A percentile compares a stretch with the other conserved stretches of the same genome.
phyloP scores from a whole-genome alignment of 345 rosid species.

The Linum usitatissimum region DNA sequence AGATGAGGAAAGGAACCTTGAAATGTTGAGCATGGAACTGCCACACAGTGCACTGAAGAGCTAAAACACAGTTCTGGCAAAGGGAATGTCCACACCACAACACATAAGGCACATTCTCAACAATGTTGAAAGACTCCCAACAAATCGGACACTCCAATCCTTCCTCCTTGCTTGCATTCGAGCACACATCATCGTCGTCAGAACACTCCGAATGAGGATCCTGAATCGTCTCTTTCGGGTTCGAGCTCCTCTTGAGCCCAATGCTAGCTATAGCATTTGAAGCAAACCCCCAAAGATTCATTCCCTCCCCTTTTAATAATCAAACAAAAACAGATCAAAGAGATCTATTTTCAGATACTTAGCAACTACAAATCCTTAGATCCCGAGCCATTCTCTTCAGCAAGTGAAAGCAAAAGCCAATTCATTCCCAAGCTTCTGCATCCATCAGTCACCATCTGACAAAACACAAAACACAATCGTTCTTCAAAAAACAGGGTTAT shows the following conservation, averaged over 20 bases:
- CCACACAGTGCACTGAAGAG: slow-evolving; percentile 65
- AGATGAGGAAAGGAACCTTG: slow-evolving; percentile 75
- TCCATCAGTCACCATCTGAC: not conserved
- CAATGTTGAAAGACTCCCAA: slow-evolving; percentile 82
- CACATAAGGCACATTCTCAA: slow-evolving; percentile 82
- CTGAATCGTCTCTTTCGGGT: not conserved
- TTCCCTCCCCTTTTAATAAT: not conserved
- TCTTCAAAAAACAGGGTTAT: too few relatives aligned
- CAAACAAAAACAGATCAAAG: not conserved
- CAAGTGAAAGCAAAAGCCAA: not conserved
- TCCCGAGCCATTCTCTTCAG: not conserved
- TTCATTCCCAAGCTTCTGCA: not conserved
- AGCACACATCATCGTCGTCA: slow-evolving; percentile 56
- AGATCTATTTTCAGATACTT: not conserved
- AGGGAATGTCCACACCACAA: slow-evolving; percentile 93
- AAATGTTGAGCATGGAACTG: slow-evolving; percentile 62
- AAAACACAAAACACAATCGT: not conserved
- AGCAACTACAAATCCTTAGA: not conserved
- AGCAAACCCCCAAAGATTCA: not conserved
- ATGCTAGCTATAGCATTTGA: not conserved
- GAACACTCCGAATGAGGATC: slow-evolving; percentile 36
- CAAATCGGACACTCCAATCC: slow-evolving; percentile 85
- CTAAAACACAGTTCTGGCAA: slow-evolving; percentile 75
- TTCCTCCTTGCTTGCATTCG: slow-evolving; percentile 43
- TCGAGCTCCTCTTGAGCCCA: not conserved